Evolutionary conservation across 2,329 filamentous ascomycete species (phyloP).

Genomic region (Microcera coccophila): DNA sequence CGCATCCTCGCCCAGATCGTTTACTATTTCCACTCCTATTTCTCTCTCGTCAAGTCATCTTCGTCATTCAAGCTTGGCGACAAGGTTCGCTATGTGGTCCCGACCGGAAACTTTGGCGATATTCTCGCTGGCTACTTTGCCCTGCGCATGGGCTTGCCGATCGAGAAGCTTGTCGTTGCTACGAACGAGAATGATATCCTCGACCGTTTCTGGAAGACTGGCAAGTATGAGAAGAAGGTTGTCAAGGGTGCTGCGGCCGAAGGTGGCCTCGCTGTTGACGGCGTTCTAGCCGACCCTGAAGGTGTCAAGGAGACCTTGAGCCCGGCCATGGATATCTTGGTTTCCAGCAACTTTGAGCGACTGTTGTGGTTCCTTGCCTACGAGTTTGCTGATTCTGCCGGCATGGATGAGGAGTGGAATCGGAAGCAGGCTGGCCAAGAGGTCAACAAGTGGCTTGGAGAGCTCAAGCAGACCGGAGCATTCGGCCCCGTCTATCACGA

Average conservation of each 20-base stretch:
- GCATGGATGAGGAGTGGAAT: slow-evolving; percentile 63
- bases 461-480: slow-evolving; percentile 75
- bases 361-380: slow-evolving; percentile 90
- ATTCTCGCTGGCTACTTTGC: slow-evolving; percentile 93
- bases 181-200: slow-evolving; percentile 98
- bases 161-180: slow-evolving; percentile 83
- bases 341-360: slow-evolving; percentile 94
- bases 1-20: slow-evolving; percentile 94
- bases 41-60: slow-evolving; percentile 64
- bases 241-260: slow-evolving; percentile 54
- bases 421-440: slow-evolving; percentile 69
- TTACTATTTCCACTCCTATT: slow-evolving; percentile 96
- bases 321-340: slow-evolving; percentile 96
- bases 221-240: slow-evolving; percentile 82
- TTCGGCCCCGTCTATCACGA: slow-evolving; percentile 73
- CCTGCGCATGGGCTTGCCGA: slow-evolving; percentile 80
- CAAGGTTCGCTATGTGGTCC: slow-evolving; percentile 79
- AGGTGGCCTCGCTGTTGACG: slow-evolving; percentile 62
- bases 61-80: slow-evolving; percentile 60
- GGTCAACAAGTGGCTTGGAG: slow-evolving; percentile 71
- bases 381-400: slow-evolving; percentile 57
- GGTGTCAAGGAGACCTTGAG: slow-evolving; percentile 88
- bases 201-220: slow-evolving; percentile 88
- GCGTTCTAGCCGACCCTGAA: slow-evolving; percentile 59
- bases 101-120: slow-evolving; percentile 91